phyloP scores from a whole-genome alignment of 306 rosid species.

The Crotalaria pallida region DNA sequence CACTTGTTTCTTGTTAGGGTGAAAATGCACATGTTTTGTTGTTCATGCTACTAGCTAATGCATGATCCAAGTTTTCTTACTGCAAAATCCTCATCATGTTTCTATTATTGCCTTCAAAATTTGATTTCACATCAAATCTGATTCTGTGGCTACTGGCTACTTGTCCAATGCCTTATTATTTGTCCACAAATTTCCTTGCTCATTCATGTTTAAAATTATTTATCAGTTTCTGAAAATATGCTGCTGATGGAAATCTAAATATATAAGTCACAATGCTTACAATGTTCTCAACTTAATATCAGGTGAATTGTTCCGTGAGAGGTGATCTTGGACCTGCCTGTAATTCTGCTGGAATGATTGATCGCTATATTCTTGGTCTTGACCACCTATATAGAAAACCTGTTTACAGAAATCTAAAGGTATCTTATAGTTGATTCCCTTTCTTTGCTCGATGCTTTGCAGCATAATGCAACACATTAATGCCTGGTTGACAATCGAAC shows the following conservation, averaged over 20 bases:
- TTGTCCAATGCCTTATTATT: slow-evolving; percentile 1
- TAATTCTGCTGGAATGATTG: slow-evolving; percentile 90
- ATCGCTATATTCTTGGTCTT: slow-evolving; percentile 71
- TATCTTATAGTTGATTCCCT: slow-evolving; percentile 22
- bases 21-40: neutral
- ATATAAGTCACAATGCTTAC: neutral
- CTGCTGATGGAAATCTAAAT: neutral
- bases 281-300: slow-evolving; percentile 32
- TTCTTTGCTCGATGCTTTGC: slow-evolving; percentile 12
- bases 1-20: neutral
- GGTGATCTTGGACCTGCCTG: slow-evolving; percentile 92
- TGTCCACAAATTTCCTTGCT: neutral
- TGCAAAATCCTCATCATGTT: neutral
- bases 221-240: neutral
- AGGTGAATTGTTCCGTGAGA: slow-evolving; percentile 85
- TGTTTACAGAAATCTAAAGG: slow-evolving; percentile 80
- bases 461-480: slow-evolving; percentile 1
- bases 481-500: slow-evolving; percentile 29
- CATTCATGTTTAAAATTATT: neutral
- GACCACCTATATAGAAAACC: slow-evolving; percentile 75
- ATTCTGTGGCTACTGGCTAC: neutral
- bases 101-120: neutral
- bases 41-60: neutral
- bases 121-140: neutral
- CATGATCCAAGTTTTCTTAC: neutral